A percentile compares a stretch with the other conserved stretches of the same genome.
Evolutionary conservation across 1,284 basidiomycete species (phyloP).

Genomic region (Tetrapyrgos nigripes): DNA sequence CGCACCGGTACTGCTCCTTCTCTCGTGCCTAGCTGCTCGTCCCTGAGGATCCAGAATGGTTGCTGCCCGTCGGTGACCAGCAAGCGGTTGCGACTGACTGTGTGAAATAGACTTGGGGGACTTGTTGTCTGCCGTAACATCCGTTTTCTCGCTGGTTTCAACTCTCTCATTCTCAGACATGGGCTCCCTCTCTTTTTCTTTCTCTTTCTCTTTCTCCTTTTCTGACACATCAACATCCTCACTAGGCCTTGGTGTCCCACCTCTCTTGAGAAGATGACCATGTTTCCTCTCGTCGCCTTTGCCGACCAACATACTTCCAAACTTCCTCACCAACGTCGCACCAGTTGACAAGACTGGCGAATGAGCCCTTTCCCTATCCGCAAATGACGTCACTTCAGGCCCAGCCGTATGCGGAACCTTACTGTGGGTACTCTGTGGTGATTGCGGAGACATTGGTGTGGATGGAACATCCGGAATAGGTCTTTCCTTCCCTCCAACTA

Average conservation of each 20-base stretch:
- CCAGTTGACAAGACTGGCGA: slow-evolving; percentile 56
- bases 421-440: not conserved
- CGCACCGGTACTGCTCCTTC: slow-evolving; percentile 78
- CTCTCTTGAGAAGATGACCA: slow-evolving; percentile 48
- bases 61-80: slow-evolving; percentile 69
- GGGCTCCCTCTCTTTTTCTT: slow-evolving; percentile 11
- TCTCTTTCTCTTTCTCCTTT: slow-evolving; percentile 19
- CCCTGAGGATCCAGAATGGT: slow-evolving; percentile 75
- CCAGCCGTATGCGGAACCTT: slow-evolving; percentile 15
- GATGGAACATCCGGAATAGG: not conserved
- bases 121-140: slow-evolving; percentile 1
- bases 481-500: slow-evolving; percentile 3
- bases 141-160: slow-evolving; percentile 4
- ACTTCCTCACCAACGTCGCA: slow-evolving; percentile 75
- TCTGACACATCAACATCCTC: slow-evolving; percentile 37
- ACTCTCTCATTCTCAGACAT: slow-evolving; percentile 16
- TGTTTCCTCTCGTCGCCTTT: slow-evolving; percentile 46
- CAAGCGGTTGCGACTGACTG: slow-evolving; percentile 64
- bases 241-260: slow-evolving; percentile 55
- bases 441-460: not conserved
- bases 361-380: slow-evolving; percentile 35
- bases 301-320: slow-evolving; percentile 72
- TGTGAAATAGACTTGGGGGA: slow-evolving; percentile 41
- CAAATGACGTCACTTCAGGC: slow-evolving; percentile 22
- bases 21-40: slow-evolving; percentile 65